Evolutionary conservation across 768 basidiomycete species (phyloP).

Genomic region (Mycena belliarum): DNA sequence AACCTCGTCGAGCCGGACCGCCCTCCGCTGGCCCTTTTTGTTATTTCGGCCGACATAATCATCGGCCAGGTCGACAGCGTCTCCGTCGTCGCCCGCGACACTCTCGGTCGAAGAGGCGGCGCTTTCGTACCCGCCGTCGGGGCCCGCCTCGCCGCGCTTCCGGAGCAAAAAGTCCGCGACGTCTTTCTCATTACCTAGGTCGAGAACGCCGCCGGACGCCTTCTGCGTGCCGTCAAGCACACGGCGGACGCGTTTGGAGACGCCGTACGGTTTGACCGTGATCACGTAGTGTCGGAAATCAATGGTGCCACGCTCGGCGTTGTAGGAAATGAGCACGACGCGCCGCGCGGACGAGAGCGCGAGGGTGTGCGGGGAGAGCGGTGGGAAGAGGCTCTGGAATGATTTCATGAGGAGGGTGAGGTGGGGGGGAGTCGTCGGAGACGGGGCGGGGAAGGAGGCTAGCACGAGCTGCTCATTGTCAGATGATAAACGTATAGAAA

Average conservation of each 20-base stretch:
- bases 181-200: slow-evolving; percentile 89
- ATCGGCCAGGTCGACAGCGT: slow-evolving; percentile 80
- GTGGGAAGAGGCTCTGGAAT: slow-evolving; percentile 95
- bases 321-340: slow-evolving; percentile 92
- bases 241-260: slow-evolving; percentile 87
- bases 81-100: slow-evolving; percentile 82
- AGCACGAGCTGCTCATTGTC: slow-evolving; percentile 73
- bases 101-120: slow-evolving; percentile 82
- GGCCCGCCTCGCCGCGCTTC: slow-evolving; percentile 59
- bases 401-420: slow-evolving; percentile 91
- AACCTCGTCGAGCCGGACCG: slow-evolving; percentile 89
- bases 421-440: slow-evolving; percentile 76
- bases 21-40: slow-evolving; percentile 86
- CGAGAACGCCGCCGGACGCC: slow-evolving; percentile 52
- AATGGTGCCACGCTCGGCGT: slow-evolving; percentile 79
- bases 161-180: slow-evolving; percentile 93
- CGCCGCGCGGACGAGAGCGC: slow-evolving; percentile 88
- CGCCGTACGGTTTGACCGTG: slow-evolving; percentile 91
- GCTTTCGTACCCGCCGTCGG: slow-evolving; percentile 75
- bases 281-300: slow-evolving; percentile 96
- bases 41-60: slow-evolving; percentile 97
- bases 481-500: not conserved
- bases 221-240: slow-evolving; percentile 66
- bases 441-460: slow-evolving; percentile 79
- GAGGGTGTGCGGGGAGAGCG: slow-evolving; percentile 80